Percentiles rank a stretch among this genome's conserved stretches.
Conservation (phyloP, 768 basidiomycete species). For the Leccinum pellstonianum region DNA sequence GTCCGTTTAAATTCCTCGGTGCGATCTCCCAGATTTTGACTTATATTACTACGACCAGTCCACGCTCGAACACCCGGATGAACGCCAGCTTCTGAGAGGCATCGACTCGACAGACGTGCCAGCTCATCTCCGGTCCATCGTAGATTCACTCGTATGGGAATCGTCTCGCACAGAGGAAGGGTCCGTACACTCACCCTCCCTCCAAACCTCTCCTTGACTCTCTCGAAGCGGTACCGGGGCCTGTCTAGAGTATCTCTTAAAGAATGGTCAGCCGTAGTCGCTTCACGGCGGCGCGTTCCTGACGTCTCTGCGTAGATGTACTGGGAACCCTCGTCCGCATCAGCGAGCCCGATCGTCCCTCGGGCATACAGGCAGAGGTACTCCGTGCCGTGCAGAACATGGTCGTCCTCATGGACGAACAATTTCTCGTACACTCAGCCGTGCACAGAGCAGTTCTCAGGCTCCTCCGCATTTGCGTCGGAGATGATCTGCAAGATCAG, state of each 20-base stretch:
- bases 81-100: slow-evolving; percentile 80
- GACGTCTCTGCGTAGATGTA: slow-evolving; percentile 53
- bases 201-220: slow-evolving; percentile 10
- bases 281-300: background rate
- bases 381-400: slow-evolving; percentile 85
- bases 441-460: slow-evolving; percentile 87
- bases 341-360: slow-evolving; percentile 80
- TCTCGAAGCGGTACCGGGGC: slow-evolving; percentile 72
- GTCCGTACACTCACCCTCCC: slow-evolving; percentile 46
- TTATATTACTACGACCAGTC: slow-evolving; percentile 46
- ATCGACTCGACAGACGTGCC: slow-evolving; percentile 84
- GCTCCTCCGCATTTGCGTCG: slow-evolving; percentile 82
- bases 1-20: slow-evolving; percentile 36
- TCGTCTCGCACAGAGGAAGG: slow-evolving; percentile 83
- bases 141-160: slow-evolving; percentile 84
- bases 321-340: slow-evolving; percentile 81
- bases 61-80: slow-evolving; percentile 85
- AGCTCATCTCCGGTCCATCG: slow-evolving; percentile 69
- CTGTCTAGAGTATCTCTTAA: slow-evolving; percentile 88
- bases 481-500: slow-evolving; percentile 89
- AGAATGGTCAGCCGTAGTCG: slow-evolving; percentile 58
- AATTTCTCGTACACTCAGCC: slow-evolving; percentile 88
- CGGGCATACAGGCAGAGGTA: slow-evolving; percentile 90
- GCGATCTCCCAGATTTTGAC: background rate
- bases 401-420: slow-evolving; percentile 88